Base-by-base conservation (phyloP, 1,284 basidiomycete species). In the Apiotrichum sp. region DNA sequence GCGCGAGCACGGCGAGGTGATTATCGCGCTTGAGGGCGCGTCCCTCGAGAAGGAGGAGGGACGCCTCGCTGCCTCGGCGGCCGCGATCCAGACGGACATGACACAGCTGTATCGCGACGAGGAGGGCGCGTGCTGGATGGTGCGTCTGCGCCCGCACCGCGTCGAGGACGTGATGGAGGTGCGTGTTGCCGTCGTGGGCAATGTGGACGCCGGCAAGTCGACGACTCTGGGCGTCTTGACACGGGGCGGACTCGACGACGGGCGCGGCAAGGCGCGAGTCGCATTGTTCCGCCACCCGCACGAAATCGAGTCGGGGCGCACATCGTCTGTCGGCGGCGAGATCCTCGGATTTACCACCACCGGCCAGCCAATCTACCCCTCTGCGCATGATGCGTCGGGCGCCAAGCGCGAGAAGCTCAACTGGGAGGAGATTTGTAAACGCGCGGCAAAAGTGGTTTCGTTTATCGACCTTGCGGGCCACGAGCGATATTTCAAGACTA, bases 271-370 rank as follows among this genome's bases (percentile, higher is more conserved):
- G 57, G 93, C 95, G 1, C 87, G 95, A 50, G 88, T 98, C 7
- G 86, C 87, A 3, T 79, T 98, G 6, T 98, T 98, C 77, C 81
- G 95, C 47, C 96, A 99, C 76, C 97, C 98, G 73, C 95, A 98
- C 70, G 95, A 99, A 75, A 80, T 98, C 60, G 95, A 98, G 78
- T 92, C 88, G 9, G 95, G 96, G 2, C 80, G 96, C 53, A 98
- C 95, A 0, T 92, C 89, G 34, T 91, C 87, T 58, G 90, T 98
- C 36, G 95, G 96, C 44, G 91, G 96, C 85, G 93, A 98, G 88
- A 93, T 95, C 50, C 78, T 95, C 14, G 91, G 91, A 0, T 95
- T 93, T 67, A 83, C 82, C 16, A 82, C 85, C 3, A 80, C 80
- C 35, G 89, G 89, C 13, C 76, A 80, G 52, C 84, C 90, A 6